Percentiles rank a stretch among this genome's conserved stretches.
phyloP scores from a whole-genome alignment of 1,284 basidiomycete genomes.

The Malassezia furfur region DNA sequence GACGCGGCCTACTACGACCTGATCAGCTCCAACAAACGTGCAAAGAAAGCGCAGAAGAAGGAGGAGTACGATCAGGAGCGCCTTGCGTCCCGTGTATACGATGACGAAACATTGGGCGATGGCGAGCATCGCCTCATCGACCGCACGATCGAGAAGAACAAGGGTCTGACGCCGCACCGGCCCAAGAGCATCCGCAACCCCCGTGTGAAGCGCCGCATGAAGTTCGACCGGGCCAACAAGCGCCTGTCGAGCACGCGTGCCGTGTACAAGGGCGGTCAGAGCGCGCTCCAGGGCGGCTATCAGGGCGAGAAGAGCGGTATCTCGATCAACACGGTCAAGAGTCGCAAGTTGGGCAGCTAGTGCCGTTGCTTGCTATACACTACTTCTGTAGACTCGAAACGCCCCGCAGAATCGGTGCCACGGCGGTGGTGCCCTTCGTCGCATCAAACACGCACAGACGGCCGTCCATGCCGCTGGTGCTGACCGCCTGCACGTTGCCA shows the following conservation, averaged over 20 bases:
- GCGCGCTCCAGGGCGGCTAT: slow-evolving; percentile 41
- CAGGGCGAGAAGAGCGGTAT: slow-evolving; percentile 45
- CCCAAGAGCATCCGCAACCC: slow-evolving; percentile 43
- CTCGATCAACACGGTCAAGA: slow-evolving; percentile 40
- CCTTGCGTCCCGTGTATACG: slow-evolving; percentile 30
- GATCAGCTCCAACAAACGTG: slow-evolving; percentile 25
- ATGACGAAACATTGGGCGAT: slow-evolving; percentile 31
- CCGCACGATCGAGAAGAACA: slow-evolving; percentile 46
- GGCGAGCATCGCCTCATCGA: slow-evolving; percentile 43
- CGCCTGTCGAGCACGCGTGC: slow-evolving; percentile 38
- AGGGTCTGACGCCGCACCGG: slow-evolving; percentile 39
- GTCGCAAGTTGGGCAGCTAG: slow-evolving; percentile 36
- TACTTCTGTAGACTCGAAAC: slow-evolving; percentile 27
- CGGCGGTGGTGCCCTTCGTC: slow-evolving; percentile 50
- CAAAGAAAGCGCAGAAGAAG: slow-evolving; percentile 32
- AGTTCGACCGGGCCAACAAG: slow-evolving; percentile 46
- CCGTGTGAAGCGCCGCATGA: slow-evolving; percentile 45
- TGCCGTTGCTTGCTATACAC: neutral
- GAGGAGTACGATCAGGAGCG: slow-evolving; percentile 38
- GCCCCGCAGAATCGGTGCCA: slow-evolving; percentile 32
- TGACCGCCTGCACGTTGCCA: slow-evolving; percentile 61
- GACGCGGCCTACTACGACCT: slow-evolving; percentile 45
- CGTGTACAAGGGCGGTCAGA: slow-evolving; percentile 46
- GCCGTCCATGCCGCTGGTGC: slow-evolving; percentile 90
- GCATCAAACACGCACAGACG: slow-evolving; percentile 82